A percentile compares a stretch with the other conserved stretches of the same genome.
These are phyloP conservation scores for Pichia sp. DNA, from an alignment of 1,139 yeast species.

Conservation along the genomic window DNA sequence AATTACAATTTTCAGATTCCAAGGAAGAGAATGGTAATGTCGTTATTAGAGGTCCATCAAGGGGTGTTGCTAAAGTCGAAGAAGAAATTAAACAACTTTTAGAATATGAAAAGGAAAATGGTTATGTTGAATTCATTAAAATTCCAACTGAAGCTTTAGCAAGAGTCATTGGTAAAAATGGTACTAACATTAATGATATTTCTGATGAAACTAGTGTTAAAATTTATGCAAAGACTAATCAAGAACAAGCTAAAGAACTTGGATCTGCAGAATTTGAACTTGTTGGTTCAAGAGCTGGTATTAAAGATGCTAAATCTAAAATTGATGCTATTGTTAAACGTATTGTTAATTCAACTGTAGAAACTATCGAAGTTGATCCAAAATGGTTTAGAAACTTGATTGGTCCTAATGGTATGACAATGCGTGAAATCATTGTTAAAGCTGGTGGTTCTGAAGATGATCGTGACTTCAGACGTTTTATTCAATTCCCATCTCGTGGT, in stretches of 20 bases:
- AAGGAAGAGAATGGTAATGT: conserved; percentile 40
- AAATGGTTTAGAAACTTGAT: conserved; percentile 74
- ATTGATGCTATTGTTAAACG: conserved; percentile 63
- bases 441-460: conserved; percentile 61
- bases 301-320: conserved; percentile 63
- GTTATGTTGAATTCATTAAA: conserved; percentile 53
- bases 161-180: conserved; percentile 83
- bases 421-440: conserved; percentile 65
- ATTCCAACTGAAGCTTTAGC: conserved; percentile 74
- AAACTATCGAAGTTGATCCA: conserved; percentile 64
- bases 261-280: conserved; percentile 47
- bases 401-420: conserved; percentile 74
- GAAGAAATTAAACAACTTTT: conserved; percentile 81
- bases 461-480: conserved; percentile 45
- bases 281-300: conserved; percentile 76
- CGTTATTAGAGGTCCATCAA: conserved; percentile 83
- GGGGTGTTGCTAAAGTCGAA: conserved; percentile 78
- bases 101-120: conserved; percentile 84
- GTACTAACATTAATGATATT: conserved; percentile 78
- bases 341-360: conserved; percentile 58
- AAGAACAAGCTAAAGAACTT: conserved; percentile 42
- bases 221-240: conserved; percentile 40
- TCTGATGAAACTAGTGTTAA: conserved; percentile 77
- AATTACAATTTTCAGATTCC: conserved; percentile 65
- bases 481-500: conserved; percentile 72